phyloP scores from a whole-genome alignment of 2,329 filamentous ascomycete genomes.

The Elsinoe australis region DNA sequence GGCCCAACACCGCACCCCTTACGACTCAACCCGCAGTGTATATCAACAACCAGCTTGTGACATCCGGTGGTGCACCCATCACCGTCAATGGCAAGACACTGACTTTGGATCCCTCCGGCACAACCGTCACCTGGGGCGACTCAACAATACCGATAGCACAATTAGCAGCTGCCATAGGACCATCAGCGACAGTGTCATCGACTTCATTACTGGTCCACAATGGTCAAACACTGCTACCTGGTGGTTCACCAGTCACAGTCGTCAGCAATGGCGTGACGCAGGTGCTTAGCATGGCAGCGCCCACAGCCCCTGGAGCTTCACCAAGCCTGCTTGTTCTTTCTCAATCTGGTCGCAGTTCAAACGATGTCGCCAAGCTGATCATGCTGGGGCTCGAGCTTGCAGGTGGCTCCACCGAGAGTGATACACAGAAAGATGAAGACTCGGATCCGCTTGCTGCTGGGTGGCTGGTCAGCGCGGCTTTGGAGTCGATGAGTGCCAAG shows the following conservation, averaged over 20 bases:
- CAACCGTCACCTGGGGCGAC: background rate
- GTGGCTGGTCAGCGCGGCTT: constrained; percentile 5
- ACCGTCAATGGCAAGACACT: constrained; percentile 1
- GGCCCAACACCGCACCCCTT: background rate
- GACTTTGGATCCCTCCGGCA: background rate
- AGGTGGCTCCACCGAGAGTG: background rate
- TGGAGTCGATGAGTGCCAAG: background rate
- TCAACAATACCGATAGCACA: background rate
- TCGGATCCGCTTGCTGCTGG: constrained; percentile 2
- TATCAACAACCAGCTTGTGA: constrained; percentile 2
- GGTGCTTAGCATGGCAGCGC: constrained; percentile 3
- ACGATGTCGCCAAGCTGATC: background rate
- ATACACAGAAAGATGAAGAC: background rate
- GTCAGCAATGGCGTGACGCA: constrained; percentile 6
- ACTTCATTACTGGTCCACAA: constrained; percentile 4
- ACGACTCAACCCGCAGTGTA: constrained; percentile 5
- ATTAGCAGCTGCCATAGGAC: constrained; percentile 3
- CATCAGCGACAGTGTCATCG: background rate
- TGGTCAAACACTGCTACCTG: background rate
- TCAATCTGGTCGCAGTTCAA: background rate
- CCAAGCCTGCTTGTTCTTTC: background rate
- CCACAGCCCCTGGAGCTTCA: background rate
- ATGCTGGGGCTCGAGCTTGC: constrained; percentile 9
- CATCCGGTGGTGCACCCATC: background rate
- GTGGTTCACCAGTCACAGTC: background rate